A percentile compares a stretch with the other conserved stretches of the same genome.
Conservation (phyloP, 2,329 filamentous ascomycete genomes). For the Diplodia intermedia region DNA sequence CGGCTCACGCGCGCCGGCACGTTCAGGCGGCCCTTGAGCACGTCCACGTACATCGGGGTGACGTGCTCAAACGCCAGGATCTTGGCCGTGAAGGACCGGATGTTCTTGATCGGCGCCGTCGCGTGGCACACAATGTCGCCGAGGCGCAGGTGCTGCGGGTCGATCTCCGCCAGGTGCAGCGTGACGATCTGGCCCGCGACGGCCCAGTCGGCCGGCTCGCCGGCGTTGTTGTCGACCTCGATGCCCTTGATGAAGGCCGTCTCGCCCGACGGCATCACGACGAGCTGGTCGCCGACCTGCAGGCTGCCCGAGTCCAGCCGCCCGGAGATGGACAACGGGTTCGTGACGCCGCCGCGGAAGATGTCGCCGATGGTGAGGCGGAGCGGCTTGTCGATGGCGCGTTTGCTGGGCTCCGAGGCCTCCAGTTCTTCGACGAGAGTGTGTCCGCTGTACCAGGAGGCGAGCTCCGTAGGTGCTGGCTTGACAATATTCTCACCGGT, state of each 20-base stretch:
- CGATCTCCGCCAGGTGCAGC: slow-evolving; percentile 84
- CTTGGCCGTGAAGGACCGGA: slow-evolving; percentile 79
- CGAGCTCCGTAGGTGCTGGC: slow-evolving; percentile 59
- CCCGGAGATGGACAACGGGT: slow-evolving; percentile 83
- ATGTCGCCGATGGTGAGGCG: slow-evolving; percentile 88
- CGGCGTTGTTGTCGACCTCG: slow-evolving; percentile 67
- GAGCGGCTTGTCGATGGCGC: slow-evolving; percentile 78
- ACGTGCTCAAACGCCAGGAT: slow-evolving; percentile 89
- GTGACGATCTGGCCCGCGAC: slow-evolving; percentile 90
- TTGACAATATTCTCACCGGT: slow-evolving; percentile 83
- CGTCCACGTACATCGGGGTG: slow-evolving; percentile 85
- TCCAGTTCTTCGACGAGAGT: slow-evolving; percentile 88
- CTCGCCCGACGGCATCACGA: slow-evolving; percentile 82
- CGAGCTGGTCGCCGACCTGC: slow-evolving; percentile 80
- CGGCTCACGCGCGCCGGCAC: slow-evolving; percentile 75
- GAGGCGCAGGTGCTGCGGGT: slow-evolving; percentile 75
- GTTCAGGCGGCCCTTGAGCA: slow-evolving; percentile 85
- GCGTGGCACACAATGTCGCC: slow-evolving; percentile 87
- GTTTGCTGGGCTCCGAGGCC: slow-evolving; percentile 73
- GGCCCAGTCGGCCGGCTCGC: slow-evolving; percentile 74
- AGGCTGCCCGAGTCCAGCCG: slow-evolving; percentile 83
- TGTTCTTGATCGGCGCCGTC: slow-evolving; percentile 69
- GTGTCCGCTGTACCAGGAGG: slow-evolving; percentile 78
- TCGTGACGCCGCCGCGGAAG: slow-evolving; percentile 78
- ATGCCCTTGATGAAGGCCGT: slow-evolving; percentile 82